These are phyloP conservation scores for Euphorbia tirucalli DNA, from an alignment of 345 rosid species.

Conservation along the genomic window DNA sequence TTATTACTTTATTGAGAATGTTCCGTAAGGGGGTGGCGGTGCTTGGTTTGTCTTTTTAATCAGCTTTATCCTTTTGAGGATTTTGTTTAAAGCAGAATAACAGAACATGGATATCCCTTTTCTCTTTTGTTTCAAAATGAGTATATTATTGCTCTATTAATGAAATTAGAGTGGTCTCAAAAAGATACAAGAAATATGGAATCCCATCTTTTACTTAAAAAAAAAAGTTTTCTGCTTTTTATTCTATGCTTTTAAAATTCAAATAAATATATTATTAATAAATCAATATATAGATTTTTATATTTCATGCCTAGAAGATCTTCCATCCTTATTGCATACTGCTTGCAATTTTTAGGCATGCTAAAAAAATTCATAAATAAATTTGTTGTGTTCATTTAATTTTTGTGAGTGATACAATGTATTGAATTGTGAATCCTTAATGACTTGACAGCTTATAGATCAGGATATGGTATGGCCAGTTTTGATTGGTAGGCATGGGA, in stretches of 20 bases:
- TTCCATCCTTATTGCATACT: too few relatives aligned
- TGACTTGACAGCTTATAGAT: conserved; percentile 4
- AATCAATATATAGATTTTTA: too few relatives aligned
- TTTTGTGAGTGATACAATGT: too few relatives aligned
- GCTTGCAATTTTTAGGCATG: too few relatives aligned
- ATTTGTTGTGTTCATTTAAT: too few relatives aligned
- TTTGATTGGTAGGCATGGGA: background rate
- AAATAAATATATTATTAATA: too few relatives aligned
- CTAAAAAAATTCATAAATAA: too few relatives aligned
- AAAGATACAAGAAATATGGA: background rate
- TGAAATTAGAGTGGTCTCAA: background rate
- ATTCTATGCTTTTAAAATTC: too few relatives aligned
- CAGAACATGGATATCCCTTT: background rate
- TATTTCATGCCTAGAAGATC: too few relatives aligned
- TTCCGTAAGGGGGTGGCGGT: conserved; percentile 3
- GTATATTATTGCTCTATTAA: background rate
- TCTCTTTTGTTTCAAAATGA: background rate
- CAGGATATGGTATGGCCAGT: background rate
- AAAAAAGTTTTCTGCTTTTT: background rate
- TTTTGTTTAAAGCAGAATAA: background rate
- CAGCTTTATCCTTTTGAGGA: background rate
- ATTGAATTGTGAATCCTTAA: background rate
- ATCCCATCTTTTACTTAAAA: background rate
- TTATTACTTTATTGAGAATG: background rate
- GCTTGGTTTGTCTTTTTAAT: background rate